phyloP scores from a whole-genome alignment of 2,329 filamentous ascomycete species.

The Curvularia sp. region DNA sequence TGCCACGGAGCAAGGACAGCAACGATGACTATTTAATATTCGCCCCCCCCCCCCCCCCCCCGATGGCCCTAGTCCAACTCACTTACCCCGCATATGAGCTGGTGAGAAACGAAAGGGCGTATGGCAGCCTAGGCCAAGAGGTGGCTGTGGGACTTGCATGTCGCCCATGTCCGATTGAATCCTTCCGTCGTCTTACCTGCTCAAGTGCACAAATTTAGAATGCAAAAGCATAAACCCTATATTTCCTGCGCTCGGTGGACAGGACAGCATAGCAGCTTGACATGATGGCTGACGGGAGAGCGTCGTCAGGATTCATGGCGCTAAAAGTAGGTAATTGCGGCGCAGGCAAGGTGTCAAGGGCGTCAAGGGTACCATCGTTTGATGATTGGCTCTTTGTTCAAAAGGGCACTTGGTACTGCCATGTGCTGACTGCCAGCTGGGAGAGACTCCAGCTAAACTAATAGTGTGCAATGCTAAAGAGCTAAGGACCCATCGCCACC shows the following conservation, averaged over 20 bases:
- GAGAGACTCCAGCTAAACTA: not conserved
- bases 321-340: not conserved
- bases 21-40: not conserved
- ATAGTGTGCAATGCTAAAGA: not conserved
- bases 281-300: not conserved
- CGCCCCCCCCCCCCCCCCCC: not conserved
- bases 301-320: not conserved
- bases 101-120: conserved; percentile 1
- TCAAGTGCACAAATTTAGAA: not conserved
- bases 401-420: not conserved
- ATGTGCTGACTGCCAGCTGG: not conserved
- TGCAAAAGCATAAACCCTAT: not conserved
- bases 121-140: conserved; percentile 8
- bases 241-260: not conserved
- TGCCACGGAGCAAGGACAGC: not conserved
- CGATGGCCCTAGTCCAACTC: not conserved
- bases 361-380: not conserved
- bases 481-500: not conserved
- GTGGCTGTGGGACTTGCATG: conserved; percentile 4
- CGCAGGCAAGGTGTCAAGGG: not conserved
- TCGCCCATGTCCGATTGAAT: not conserved
- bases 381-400: not conserved
- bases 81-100: not conserved
- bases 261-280: not conserved
- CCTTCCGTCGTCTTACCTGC: not conserved